A percentile compares a stretch with the other conserved stretches of the same genome.
Evolutionary conservation across 2,329 filamentous ascomycete genomes (phyloP).

Genomic region (Macrophomina phaseolina): DNA sequence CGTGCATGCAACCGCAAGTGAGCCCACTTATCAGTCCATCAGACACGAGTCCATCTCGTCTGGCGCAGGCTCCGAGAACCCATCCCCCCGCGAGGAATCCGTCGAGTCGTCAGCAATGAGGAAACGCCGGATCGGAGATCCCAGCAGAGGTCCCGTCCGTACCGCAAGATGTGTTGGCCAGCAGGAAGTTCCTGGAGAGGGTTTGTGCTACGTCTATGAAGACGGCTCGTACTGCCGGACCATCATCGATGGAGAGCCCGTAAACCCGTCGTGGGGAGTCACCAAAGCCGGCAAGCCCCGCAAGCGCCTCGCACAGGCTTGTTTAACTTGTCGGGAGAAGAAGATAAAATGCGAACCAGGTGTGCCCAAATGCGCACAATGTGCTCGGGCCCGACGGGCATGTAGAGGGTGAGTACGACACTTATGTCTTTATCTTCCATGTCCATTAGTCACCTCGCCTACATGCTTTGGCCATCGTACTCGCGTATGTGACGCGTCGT

Average conservation of each 20-base stretch:
- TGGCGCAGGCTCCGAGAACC: conserved; percentile 35
- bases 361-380: conserved; percentile 85
- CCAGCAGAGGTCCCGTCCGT: conserved; percentile 40
- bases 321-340: conserved; percentile 91
- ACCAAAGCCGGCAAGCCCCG: conserved; percentile 93
- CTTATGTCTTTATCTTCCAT: neutral
- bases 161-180: conserved; percentile 45
- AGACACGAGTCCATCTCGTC: conserved; percentile 37
- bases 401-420: conserved; percentile 68
- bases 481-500: neutral
- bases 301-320: conserved; percentile 90
- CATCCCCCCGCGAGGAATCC: conserved; percentile 37
- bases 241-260: conserved; percentile 81
- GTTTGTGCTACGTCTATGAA: conserved; percentile 83
- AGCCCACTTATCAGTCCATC: conserved; percentile 33
- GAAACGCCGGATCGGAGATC: conserved; percentile 42
- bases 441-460: neutral
- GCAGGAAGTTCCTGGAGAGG: conserved; percentile 74
- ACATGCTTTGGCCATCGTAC: neutral
- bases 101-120: conserved; percentile 37
- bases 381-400: conserved; percentile 84
- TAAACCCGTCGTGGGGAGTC: conserved; percentile 91
- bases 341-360: conserved; percentile 97
- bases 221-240: conserved; percentile 84
- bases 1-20: conserved; percentile 33